phyloP scores from a whole-genome alignment of 306 rosid genomes.

The Trichosanthes cucumerina region DNA sequence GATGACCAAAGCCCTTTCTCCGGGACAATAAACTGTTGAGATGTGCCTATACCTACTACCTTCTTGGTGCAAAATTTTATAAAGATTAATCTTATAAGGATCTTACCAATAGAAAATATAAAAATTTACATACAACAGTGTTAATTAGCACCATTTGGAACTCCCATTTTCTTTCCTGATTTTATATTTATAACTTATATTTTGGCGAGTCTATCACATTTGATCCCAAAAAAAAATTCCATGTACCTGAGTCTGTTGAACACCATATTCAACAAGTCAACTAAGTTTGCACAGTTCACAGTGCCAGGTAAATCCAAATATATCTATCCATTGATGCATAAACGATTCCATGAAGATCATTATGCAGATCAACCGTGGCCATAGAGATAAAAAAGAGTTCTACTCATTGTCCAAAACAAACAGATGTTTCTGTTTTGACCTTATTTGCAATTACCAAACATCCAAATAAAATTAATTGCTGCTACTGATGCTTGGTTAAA shows the following conservation, averaged over 20 bases:
- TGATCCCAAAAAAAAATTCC: not conserved
- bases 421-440: not conserved
- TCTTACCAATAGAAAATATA: not conserved
- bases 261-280: not conserved
- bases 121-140: not conserved
- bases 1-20: not conserved
- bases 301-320: not conserved
- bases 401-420: not conserved
- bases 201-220: not conserved
- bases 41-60: not conserved
- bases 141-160: not conserved
- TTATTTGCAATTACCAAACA: not conserved
- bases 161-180: not conserved
- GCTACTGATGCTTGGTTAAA: not conserved
- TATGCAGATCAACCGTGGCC: not conserved
- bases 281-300: not conserved
- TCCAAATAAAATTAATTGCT: not conserved
- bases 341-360: not conserved
- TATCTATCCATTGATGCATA: not conserved
- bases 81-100: not conserved
- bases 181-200: not conserved
- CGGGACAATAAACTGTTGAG: not conserved
- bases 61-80: not conserved
- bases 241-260: not conserved
- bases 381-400: not conserved